Evolutionary conservation across 2,329 filamentous ascomycete genomes (phyloP).

Genomic region (Cordyceps pruinosa): DNA sequence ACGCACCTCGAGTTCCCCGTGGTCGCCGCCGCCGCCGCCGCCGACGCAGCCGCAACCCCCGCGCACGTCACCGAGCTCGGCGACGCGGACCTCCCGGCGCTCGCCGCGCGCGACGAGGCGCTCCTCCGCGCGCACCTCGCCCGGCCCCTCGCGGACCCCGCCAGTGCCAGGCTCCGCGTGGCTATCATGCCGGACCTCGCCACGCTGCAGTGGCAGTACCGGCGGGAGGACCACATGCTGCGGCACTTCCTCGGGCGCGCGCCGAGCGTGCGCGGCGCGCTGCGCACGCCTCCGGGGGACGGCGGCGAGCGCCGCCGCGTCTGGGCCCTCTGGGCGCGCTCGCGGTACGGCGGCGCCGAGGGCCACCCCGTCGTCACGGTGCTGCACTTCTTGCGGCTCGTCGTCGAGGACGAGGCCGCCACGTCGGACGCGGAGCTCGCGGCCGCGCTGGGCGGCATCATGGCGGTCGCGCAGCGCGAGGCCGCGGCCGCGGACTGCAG

Average conservation of each 20-base stretch:
- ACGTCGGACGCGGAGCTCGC: slow-evolving; percentile 37
- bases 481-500: slow-evolving; percentile 65
- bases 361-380: slow-evolving; percentile 52
- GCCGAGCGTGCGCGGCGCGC: slow-evolving; percentile 63
- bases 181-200: slow-evolving; percentile 27
- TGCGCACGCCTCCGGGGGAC: slow-evolving; percentile 43
- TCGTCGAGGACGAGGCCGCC: slow-evolving; percentile 50
- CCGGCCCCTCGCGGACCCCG: slow-evolving; percentile 13
- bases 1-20: slow-evolving; percentile 59
- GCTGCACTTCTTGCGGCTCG: slow-evolving; percentile 62
- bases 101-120: slow-evolving; percentile 59
- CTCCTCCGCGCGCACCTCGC: slow-evolving; percentile 50
- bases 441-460: slow-evolving; percentile 52
- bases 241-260: slow-evolving; percentile 50
- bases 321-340: slow-evolving; percentile 68
- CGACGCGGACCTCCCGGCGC: slow-evolving; percentile 50
- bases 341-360: slow-evolving; percentile 51
- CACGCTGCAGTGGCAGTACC: slow-evolving; percentile 53
- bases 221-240: slow-evolving; percentile 73
- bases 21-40: slow-evolving; percentile 21
- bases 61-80: slow-evolving; percentile 37
- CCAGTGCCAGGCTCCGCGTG: slow-evolving; percentile 24
- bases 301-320: slow-evolving; percentile 45
- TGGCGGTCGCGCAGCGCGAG: slow-evolving; percentile 61
- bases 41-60: slow-evolving; percentile 20